These are phyloP conservation scores for Haplosporangium gracile DNA, from an alignment of 192 early-diverging fungal species.

Conservation along the genomic window DNA sequence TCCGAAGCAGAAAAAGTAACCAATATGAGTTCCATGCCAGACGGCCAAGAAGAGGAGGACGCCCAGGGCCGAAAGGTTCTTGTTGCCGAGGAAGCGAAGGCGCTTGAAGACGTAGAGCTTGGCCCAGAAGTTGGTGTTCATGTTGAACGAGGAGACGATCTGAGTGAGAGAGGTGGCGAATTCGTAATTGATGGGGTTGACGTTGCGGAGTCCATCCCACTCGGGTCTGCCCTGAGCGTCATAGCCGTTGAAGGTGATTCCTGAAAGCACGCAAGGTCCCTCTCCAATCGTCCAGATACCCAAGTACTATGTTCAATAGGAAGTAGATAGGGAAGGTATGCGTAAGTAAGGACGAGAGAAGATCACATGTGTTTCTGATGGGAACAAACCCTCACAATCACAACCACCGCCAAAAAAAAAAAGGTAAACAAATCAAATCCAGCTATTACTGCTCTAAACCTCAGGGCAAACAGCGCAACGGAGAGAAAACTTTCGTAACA, in stretches of 20 bases:
- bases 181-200: conserved; percentile 63
- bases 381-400: not conserved
- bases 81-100: conserved; percentile 68
- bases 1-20: conserved; percentile 70
- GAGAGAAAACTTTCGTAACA: not conserved
- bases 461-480: not conserved
- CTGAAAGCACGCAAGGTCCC: conserved; percentile 66
- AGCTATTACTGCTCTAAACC: not conserved
- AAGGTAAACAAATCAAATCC: not conserved
- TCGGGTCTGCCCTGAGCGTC: conserved; percentile 58
- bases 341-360: not conserved
- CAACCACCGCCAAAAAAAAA: not conserved
- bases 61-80: conserved; percentile 61
- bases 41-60: conserved; percentile 69
- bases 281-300: conserved; percentile 74
- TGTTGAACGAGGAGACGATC: conserved; percentile 71
- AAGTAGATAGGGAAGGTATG: not conserved
- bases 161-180: conserved; percentile 65
- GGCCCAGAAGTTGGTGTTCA: conserved; percentile 75
- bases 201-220: conserved; percentile 70
- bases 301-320: conserved; percentile 60
- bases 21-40: conserved; percentile 72
- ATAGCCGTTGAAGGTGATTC: conserved; percentile 69
- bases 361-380: not conserved
- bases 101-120: conserved; percentile 75